phyloP scores from a whole-genome alignment of 345 rosid genomes.

The Clausena lansium region DNA sequence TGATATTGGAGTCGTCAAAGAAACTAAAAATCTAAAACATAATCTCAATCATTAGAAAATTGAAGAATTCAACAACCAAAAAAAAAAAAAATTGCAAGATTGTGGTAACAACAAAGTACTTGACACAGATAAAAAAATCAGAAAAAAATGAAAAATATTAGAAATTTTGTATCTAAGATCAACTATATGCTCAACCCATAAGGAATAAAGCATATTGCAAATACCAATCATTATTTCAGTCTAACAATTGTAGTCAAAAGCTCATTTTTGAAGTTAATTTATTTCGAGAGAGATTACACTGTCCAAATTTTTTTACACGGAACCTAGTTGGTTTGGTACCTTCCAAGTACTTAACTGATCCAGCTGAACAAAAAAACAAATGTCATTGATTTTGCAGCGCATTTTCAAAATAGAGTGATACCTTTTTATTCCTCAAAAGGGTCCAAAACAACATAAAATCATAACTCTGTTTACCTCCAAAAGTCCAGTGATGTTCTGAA shows the following conservation, averaged over 20 bases:
- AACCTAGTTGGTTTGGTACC: background rate
- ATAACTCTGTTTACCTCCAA: constrained; percentile 54
- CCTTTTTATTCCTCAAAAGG: background rate
- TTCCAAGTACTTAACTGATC: background rate
- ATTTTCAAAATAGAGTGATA: background rate
- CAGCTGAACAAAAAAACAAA: background rate
- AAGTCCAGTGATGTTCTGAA: constrained; percentile 66
- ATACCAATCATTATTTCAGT: background rate
- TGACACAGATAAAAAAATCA: background rate
- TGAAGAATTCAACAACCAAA: background rate
- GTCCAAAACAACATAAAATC: constrained; percentile 9
- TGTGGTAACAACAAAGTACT: background rate
- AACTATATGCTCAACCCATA: background rate
- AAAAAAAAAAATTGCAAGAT: background rate
- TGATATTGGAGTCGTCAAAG: background rate
- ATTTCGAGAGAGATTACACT: background rate
- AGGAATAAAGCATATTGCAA: background rate
- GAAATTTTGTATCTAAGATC: background rate
- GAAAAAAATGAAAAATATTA: no score
- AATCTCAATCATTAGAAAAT: background rate
- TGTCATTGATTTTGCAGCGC: constrained; percentile 1
- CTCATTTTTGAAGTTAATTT: background rate
- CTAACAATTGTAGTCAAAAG: background rate
- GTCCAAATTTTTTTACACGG: background rate
- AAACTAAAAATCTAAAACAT: background rate